These are phyloP conservation scores for Candida neerlandica DNA, from an alignment of 1,139 yeast species.

Conservation along the genomic window DNA sequence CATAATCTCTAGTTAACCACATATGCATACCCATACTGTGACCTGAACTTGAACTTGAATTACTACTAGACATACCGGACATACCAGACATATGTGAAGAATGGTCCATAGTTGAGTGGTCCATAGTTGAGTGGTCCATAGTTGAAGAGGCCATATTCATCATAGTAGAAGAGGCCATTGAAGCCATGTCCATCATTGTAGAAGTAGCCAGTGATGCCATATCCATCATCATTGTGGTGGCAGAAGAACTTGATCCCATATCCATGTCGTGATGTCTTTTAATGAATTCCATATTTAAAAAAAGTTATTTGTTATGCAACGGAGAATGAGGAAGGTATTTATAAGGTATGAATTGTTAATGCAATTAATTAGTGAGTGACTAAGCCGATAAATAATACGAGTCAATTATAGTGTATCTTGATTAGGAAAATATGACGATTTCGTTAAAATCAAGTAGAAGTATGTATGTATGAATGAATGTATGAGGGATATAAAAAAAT, in stretches of 20 bases:
- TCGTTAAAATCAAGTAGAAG: too few relatives aligned
- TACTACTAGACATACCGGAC: constrained; percentile 14
- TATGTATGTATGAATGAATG: too few relatives aligned
- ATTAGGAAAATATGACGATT: too few relatives aligned
- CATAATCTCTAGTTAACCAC: constrained; percentile 53
- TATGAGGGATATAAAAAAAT: too few relatives aligned
- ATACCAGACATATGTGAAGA: background rate
- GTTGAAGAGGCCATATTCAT: constrained; percentile 16
- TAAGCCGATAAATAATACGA: background rate
- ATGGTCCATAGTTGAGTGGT: background rate
- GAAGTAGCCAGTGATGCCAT: constrained; percentile 6
- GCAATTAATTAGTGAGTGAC: background rate
- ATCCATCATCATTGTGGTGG: constrained; percentile 6
- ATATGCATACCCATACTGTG: constrained; percentile 48
- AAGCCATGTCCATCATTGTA: constrained; percentile 13
- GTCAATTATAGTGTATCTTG: too few relatives aligned
- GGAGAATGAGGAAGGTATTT: background rate
- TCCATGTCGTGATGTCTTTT: constrained; percentile 5
- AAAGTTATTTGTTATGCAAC: background rate
- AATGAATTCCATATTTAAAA: background rate
- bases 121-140: background rate
- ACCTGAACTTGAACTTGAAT: background rate
- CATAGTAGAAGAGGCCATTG: constrained; percentile 12
- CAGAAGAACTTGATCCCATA: constrained; percentile 4
- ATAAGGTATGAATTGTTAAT: background rate